Evolutionary conservation across 352 stramenopile genomes (phyloP), one percentile per base, ranked within the genome.

Genomic region (Plasmopara halstedii): DNA sequence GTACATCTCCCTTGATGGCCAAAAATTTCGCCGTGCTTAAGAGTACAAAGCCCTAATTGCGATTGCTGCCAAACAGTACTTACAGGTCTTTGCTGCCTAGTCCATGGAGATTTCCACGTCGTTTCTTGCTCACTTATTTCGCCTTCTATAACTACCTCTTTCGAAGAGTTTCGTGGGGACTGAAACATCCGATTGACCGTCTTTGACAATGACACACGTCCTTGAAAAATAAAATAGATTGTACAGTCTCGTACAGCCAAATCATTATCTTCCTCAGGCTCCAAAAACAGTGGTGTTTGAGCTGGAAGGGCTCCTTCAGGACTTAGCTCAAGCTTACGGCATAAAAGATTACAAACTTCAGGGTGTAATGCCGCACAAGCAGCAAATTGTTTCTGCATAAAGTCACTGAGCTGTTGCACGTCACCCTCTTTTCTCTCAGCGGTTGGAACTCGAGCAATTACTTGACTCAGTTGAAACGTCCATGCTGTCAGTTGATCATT

Each of bases 361-460:
- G 57, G 68, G 6, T 58, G 48, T 15, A 85, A 31, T 1, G 50
- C 35, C 4, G 57, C 60, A 49, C 73, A 85, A 31, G 59, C 53
- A 0, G 60, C 37, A 27, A 83, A 83, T 21, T 50, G 25, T 2
- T 59, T 59, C n/a, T 59, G 60, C 38, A 85, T 58, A 14, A 65
- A 61, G 25, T 85, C 73, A 21, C 53, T 46, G 18, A 85, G 44
- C 3, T 60, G 56, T 18, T 65, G 49, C 32, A 83, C 37, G 3
- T 85, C 69, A 6, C 63, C 56, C 2, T 63, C 51, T 1, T 42
- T 65, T 42, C 70, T 67, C 27, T 55, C 42, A 2, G 9, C 23
- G 2, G 45, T 40, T 35, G 23, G 22, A 14, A 53, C 46, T 0
- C 44, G 22, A 9, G 56, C 56, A 33, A 80, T 64, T 10, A 34